A percentile compares a stretch with the other conserved stretches of the same genome.
Evolutionary conservation across 2,329 filamentous ascomycete genomes (phyloP).

Genomic region (Fusarium mexicanum): DNA sequence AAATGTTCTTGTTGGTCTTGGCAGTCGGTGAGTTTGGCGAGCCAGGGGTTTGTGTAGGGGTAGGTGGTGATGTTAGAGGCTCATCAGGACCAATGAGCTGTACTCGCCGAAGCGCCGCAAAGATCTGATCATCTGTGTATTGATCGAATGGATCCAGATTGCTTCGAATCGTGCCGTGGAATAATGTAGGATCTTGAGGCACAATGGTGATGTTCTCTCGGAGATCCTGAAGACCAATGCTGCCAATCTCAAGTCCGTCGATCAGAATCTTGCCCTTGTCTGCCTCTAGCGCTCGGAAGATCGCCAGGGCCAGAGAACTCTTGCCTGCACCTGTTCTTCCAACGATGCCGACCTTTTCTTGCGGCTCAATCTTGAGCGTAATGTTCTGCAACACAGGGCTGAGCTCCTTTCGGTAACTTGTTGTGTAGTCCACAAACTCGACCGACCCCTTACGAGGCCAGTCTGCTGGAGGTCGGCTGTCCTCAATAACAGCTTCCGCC

Average conservation of each 20-base stretch:
- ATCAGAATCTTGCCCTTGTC: constrained; percentile 90
- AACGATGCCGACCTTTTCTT: constrained; percentile 95
- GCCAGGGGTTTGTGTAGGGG: constrained; percentile 37
- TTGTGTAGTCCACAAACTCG: constrained; percentile 89
- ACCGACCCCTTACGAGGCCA: constrained; percentile 91
- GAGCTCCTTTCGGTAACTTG: constrained; percentile 86
- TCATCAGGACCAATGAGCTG: constrained; percentile 80
- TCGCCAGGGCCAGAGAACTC: constrained; percentile 89
- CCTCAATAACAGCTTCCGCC: constrained; percentile 78
- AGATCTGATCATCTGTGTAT: constrained; percentile 92
- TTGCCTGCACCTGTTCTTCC: constrained; percentile 96
- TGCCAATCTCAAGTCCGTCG: constrained; percentile 88
- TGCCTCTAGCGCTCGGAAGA: constrained; percentile 94
- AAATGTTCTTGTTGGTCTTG: constrained; percentile 89
- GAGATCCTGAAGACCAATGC: constrained; percentile 91
- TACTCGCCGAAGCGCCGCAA: constrained; percentile 84
- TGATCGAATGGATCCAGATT: constrained; percentile 93
- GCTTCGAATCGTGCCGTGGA: constrained; percentile 88
- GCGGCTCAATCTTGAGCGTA: constrained; percentile 84
- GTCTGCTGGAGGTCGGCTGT: constrained; percentile 77
- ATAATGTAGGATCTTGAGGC: constrained; percentile 94
- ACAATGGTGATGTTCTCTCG: constrained; percentile 97
- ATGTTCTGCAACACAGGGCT: constrained; percentile 86
- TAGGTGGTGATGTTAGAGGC: constrained; percentile 45
- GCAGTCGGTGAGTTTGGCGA: constrained; percentile 50